Percentiles rank a stretch among this genome's conserved stretches.
Evolutionary conservation across 208 protist genomes (phyloP).

Genomic region (Acanthamoeba polyphaga): DNA sequence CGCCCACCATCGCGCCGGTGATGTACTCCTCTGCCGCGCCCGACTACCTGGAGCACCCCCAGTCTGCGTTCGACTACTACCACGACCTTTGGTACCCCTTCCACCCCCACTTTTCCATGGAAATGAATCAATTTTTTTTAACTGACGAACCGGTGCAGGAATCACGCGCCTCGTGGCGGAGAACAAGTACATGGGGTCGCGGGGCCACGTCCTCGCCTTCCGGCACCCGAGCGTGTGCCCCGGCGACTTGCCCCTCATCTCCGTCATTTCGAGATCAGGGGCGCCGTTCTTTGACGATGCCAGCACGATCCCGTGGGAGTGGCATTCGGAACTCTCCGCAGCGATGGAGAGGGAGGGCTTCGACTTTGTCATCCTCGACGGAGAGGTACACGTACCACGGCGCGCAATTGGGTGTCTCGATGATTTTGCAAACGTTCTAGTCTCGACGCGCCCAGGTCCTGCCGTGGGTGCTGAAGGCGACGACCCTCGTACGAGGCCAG

Average conservation of each 20-base stretch:
- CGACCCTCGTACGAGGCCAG: slow-evolving; percentile 11
- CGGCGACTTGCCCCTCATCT: slow-evolving; percentile 1
- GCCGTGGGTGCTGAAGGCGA: slow-evolving; percentile 36
- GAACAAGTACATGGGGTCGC: slow-evolving; percentile 45
- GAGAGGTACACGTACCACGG: too few relatives aligned
- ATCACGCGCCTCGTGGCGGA: background rate
- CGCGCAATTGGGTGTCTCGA: too few relatives aligned
- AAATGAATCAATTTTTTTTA: too few relatives aligned
- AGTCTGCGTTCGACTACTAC: slow-evolving; percentile 3
- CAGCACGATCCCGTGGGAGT: slow-evolving; percentile 38
- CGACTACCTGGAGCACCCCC: background rate
- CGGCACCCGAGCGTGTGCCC: slow-evolving; percentile 38
- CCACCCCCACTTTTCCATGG: background rate
- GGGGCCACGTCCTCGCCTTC: slow-evolving; percentile 15
- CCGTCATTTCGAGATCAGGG: background rate
- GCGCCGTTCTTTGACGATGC: slow-evolving; percentile 6
- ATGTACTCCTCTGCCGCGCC: background rate
- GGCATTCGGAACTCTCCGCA: slow-evolving; percentile 17
- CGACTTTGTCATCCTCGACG: slow-evolving; percentile 42
- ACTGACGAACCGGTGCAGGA: background rate
- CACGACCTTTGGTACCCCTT: background rate
- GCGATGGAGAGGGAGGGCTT: slow-evolving; percentile 17
- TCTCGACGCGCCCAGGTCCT: too few relatives aligned
- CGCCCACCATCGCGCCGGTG: slow-evolving; percentile 28
- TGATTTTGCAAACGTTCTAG: too few relatives aligned